Evolutionary conservation across 345 rosid species (phyloP), one percentile per base, ranked within the genome.

Genomic region (Populus davidiana): DNA sequence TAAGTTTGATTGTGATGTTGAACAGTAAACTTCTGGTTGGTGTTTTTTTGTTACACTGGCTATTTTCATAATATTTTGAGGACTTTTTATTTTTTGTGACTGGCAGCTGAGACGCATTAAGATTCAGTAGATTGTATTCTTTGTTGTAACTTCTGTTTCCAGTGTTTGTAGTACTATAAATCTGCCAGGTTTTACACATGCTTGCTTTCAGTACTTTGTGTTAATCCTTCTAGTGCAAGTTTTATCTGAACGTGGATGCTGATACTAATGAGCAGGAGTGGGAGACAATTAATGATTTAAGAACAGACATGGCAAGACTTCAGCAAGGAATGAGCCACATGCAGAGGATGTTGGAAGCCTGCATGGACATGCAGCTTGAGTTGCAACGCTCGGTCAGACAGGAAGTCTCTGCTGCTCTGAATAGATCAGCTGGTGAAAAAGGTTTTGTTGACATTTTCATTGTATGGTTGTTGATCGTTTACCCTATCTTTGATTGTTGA

Each of bases 291-390:
- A 92, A 89, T 81, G 99, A 96, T 81, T 80, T 96, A 81, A 91
- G 96, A 84, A 89, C 97, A 73, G 99, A 96, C 72, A 91, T 96
- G 91, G 86, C 91, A 47, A 90, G 97, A 83, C 91, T 96, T 75
- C 99, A 96, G 80, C 99, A 96, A 83, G 97, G 97, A 29, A 94
- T 94, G 99, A 92, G 89, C 79, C 95, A 94, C 86, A 94, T 96
- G 99, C 99, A 96, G 88, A 91, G 97, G 82, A 94, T 91, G 97
- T 79, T 96, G 67, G 99, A 96, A 78, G 94, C 98, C 78, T 92
- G 98, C 88, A 94, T 96, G 98, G 97, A 96, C 83, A 96, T 96
- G 99, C 99, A 96, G 67, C 88, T 96, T 54, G 99, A 94, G 91
- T 81, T 96, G 80, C 99, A 96, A 83, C 94, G 98, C 70, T 93